Evolutionary conservation across 108 stramenopile species (phyloP).

Genomic region (Nitzschia putrida): DNA sequence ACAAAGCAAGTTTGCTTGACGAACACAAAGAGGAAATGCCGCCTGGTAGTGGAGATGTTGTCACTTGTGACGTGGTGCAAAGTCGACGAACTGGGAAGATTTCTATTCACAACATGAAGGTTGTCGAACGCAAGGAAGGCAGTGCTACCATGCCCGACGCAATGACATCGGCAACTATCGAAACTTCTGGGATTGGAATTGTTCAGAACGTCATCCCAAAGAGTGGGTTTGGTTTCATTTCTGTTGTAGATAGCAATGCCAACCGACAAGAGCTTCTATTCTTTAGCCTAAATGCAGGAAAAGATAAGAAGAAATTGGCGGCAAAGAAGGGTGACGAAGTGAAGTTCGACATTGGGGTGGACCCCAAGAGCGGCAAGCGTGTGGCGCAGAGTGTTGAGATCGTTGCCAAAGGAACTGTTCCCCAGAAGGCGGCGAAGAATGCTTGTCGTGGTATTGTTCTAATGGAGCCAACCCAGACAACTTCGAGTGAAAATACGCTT

Average conservation of each 20-base stretch:
- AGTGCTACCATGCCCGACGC: not conserved
- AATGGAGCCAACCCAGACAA: conserved; percentile 76
- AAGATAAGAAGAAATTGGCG: conserved; percentile 18
- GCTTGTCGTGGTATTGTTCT: conserved; percentile 67
- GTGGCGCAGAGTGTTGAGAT: conserved; percentile 56
- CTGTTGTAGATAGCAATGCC: conserved; percentile 65
- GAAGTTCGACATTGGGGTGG: conserved; percentile 58
- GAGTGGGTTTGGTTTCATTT: conserved; percentile 79
- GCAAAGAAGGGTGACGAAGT: conserved; percentile 73
- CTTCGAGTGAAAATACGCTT: conserved; percentile 42
- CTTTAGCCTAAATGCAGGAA: conserved; percentile 54
- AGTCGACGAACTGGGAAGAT: conserved; percentile 54
- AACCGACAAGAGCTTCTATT: conserved; percentile 63
- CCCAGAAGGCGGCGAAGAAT: conserved; percentile 50
- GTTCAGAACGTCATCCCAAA: conserved; percentile 67
- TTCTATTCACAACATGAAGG: conserved; percentile 48
- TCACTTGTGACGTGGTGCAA: conserved; percentile 59
- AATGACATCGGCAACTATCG: conserved; percentile 3
- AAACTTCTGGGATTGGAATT: conserved; percentile 52
- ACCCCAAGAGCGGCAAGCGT: conserved; percentile 63
- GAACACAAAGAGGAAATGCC: conserved; percentile 52
- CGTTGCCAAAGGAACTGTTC: conserved; percentile 62
- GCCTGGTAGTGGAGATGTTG: conserved; percentile 55
- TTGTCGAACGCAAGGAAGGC: conserved; percentile 49
- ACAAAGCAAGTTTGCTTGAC: conserved; percentile 50